A percentile compares a stretch with the other conserved stretches of the same genome.
phyloP scores from a whole-genome alignment of 805 yeast species.

The Saccharomycopsis olivae region DNA sequence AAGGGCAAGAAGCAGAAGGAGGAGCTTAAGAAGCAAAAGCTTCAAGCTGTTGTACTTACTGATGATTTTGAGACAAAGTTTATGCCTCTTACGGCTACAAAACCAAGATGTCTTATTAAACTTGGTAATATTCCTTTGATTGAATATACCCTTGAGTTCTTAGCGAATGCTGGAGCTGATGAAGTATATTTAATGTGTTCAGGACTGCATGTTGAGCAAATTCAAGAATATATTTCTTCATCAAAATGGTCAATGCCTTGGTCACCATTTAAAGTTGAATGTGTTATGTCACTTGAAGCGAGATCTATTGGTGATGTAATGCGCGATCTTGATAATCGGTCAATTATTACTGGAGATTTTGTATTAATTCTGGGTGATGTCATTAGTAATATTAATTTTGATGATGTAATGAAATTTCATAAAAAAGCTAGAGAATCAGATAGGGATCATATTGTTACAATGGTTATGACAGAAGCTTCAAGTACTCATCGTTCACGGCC shows the following conservation, averaged over 20 bases:
- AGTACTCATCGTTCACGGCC: slow-evolving; percentile 81
- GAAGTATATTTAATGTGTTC: slow-evolving; percentile 89
- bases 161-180: slow-evolving; percentile 81
- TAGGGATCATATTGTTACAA: slow-evolving; percentile 87
- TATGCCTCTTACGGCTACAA: slow-evolving; percentile 78
- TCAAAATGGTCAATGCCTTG: slow-evolving; percentile 60
- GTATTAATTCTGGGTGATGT: slow-evolving; percentile 89
- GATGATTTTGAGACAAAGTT: slow-evolving; percentile 90
- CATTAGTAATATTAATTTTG: slow-evolving; percentile 81
- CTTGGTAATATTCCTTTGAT: slow-evolving; percentile 88
- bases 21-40: slow-evolving; percentile 54
- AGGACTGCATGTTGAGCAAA: slow-evolving; percentile 75
- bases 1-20: slow-evolving; percentile 20
- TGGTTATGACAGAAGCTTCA: slow-evolving; percentile 81
- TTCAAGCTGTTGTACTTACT: slow-evolving; percentile 90
- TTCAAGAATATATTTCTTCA: slow-evolving; percentile 66
- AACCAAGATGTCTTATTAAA: slow-evolving; percentile 87
- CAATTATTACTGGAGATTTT: slow-evolving; percentile 83
- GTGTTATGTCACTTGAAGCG: slow-evolving; percentile 76
- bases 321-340: slow-evolving; percentile 90
- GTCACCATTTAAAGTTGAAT: slow-evolving; percentile 68
- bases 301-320: slow-evolving; percentile 94
- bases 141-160: slow-evolving; percentile 89
- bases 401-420: slow-evolving; percentile 63
- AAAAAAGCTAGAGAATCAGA: slow-evolving; percentile 60